Evolutionary conservation across 2,329 filamentous ascomycete genomes (phyloP).

Genomic region (Sporothrix variecibatus): DNA sequence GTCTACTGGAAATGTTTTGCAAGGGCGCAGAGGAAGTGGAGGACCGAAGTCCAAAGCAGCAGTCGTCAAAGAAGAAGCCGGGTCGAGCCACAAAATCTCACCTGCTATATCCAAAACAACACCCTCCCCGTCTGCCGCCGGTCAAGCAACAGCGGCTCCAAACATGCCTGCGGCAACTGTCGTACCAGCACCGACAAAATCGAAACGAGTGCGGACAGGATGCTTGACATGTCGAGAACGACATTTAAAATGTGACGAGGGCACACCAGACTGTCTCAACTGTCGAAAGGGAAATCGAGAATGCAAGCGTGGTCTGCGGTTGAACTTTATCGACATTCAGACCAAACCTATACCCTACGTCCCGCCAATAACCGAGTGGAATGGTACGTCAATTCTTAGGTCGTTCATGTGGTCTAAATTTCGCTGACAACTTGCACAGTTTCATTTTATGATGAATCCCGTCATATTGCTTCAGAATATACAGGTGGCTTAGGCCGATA

Average conservation of each 20-base stretch:
- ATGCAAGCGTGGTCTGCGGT: slow-evolving; percentile 81
- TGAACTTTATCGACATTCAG: slow-evolving; percentile 90
- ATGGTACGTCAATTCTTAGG: slow-evolving; percentile 43
- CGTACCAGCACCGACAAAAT: slow-evolving; percentile 16
- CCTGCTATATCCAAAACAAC: background rate
- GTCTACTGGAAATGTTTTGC: background rate
- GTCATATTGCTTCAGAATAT: slow-evolving; percentile 88
- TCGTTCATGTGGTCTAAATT: background rate
- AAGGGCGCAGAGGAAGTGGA: slow-evolving; percentile 29
- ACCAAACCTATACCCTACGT: slow-evolving; percentile 68
- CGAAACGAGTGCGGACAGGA: slow-evolving; percentile 63
- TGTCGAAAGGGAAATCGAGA: slow-evolving; percentile 83
- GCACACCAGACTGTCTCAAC: slow-evolving; percentile 65
- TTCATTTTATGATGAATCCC: slow-evolving; percentile 83
- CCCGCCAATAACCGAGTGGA: slow-evolving; percentile 64
- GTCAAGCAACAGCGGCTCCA: background rate
- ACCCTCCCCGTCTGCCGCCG: background rate
- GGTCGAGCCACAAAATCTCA: background rate
- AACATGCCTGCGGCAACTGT: background rate
- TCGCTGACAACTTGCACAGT: slow-evolving; percentile 46
- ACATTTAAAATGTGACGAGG: slow-evolving; percentile 90
- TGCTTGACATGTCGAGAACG: slow-evolving; percentile 88
- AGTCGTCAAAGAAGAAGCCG: background rate
- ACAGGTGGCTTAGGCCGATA: slow-evolving; percentile 76
- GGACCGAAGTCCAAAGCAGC: slow-evolving; percentile 20